Conservation (phyloP, 106 monocot species). For the Dendrobium officinale region DNA sequence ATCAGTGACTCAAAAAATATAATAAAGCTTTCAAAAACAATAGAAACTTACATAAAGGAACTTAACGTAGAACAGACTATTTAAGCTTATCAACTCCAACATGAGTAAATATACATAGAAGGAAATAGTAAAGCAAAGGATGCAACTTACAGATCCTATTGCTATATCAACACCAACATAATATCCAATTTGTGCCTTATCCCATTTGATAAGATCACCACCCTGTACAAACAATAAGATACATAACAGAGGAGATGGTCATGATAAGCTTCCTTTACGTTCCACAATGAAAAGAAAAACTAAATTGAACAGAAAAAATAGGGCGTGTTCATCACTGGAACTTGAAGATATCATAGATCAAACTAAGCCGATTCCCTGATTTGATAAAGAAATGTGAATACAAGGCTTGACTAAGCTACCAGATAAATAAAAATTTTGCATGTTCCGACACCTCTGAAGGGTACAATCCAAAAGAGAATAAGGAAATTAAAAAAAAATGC, state of each 20-base stretch:
- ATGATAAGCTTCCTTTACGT: background rate
- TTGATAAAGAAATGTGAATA: background rate
- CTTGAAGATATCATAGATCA: background rate
- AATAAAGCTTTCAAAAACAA: background rate
- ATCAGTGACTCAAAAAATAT: background rate
- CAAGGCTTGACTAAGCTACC: background rate
- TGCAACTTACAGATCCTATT: conserved; percentile 85
- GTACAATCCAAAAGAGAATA: background rate
- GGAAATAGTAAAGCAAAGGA: background rate
- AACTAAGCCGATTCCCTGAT: background rate
- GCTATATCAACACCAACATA: conserved; percentile 99
- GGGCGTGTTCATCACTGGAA: background rate
- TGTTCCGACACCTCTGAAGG: background rate
- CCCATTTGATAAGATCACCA: conserved; percentile 98
- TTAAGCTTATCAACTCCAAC: background rate
- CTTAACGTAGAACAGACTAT: background rate
- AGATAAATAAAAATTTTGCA: background rate
- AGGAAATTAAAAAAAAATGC: background rate
- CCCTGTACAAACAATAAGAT: conserved; percentile 37
- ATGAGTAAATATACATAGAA: background rate
- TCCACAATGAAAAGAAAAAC: background rate
- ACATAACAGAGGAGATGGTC: background rate
- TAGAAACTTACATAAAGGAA: background rate
- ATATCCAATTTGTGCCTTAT: conserved; percentile 92
- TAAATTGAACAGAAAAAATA: background rate